A percentile compares a stretch with the other conserved stretches of the same genome.
Evolutionary conservation across 2,329 filamentous ascomycete species (phyloP).

Genomic region (Fusarium chlamydosporum): DNA sequence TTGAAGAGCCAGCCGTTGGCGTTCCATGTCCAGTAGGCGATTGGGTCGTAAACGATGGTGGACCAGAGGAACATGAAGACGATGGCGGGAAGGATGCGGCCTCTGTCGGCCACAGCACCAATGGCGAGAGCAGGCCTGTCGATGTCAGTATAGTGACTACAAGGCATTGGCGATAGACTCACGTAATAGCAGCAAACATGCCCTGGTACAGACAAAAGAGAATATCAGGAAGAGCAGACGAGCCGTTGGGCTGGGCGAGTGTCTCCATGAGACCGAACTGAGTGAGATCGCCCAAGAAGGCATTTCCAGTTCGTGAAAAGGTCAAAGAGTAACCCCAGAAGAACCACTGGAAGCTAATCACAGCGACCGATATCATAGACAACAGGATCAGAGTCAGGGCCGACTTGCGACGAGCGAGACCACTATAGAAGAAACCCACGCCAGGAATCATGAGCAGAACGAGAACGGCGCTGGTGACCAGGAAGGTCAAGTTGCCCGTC

Average conservation of each 20-base stretch:
- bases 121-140: constrained; percentile 69
- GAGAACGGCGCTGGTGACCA: constrained; percentile 80
- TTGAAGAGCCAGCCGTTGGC: constrained; percentile 78
- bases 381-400: constrained; percentile 89
- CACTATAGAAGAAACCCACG: constrained; percentile 95
- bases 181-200: constrained; percentile 93
- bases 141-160: constrained; percentile 9
- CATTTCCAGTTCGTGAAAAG: constrained; percentile 84
- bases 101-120: constrained; percentile 72
- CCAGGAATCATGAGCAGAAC: constrained; percentile 94
- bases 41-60: constrained; percentile 79
- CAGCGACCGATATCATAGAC: constrained; percentile 82
- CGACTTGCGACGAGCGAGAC: constrained; percentile 89
- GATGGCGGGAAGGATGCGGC: constrained; percentile 71
- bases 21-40: constrained; percentile 86
- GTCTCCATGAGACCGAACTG: constrained; percentile 88
- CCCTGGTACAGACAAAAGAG: constrained; percentile 89
- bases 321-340: constrained; percentile 93
- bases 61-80: constrained; percentile 80
- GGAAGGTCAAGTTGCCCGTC: constrained; percentile 87
- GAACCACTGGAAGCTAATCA: constrained; percentile 93
- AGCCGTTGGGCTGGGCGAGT: constrained; percentile 80
- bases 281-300: constrained; percentile 82
- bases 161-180: constrained; percentile 56
- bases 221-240: constrained; percentile 80